Percentiles rank a stretch among this genome's conserved stretches.
These are phyloP conservation scores for Corrigiola litoralis DNA, from an alignment of 179 eudicot species.

Conservation along the genomic window DNA sequence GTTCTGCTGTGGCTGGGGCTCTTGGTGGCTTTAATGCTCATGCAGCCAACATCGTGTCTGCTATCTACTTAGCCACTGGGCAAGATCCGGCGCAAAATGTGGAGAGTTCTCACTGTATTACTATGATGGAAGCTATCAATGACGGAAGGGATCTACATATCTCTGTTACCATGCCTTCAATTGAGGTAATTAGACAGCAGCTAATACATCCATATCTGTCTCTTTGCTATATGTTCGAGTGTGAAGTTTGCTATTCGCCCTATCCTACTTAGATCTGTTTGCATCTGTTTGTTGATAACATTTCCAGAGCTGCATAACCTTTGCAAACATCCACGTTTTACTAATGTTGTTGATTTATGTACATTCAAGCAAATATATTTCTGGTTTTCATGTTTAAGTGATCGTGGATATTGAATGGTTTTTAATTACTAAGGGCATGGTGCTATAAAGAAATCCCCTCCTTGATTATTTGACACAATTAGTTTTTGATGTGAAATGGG, in stretches of 20 bases:
- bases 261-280: not conserved
- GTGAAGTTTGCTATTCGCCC: not conserved
- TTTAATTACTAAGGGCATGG: not conserved
- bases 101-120: conserved; percentile 52
- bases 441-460: not conserved
- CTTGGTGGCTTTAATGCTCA: conserved; percentile 53
- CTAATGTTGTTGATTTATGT: not conserved
- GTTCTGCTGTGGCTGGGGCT: conserved; percentile 46
- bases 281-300: not conserved
- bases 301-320: not conserved
- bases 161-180: conserved; percentile 50
- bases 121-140: conserved; percentile 52
- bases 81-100: conserved; percentile 57
- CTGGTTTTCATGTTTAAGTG: not conserved
- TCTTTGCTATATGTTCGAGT: not conserved
- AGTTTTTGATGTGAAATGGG: not conserved
- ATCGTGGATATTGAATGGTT: not conserved
- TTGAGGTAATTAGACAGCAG: conserved; percentile 31
- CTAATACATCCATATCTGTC: not conserved
- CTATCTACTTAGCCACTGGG: conserved; percentile 45
- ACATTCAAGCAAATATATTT: not conserved
- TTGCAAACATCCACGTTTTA: not conserved
- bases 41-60: conserved; percentile 47
- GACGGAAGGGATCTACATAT: conserved; percentile 44
- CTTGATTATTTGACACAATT: no score